phyloP scores from a whole-genome alignment of 2,329 filamentous ascomycete genomes.

The Monosporascus ibericus region DNA sequence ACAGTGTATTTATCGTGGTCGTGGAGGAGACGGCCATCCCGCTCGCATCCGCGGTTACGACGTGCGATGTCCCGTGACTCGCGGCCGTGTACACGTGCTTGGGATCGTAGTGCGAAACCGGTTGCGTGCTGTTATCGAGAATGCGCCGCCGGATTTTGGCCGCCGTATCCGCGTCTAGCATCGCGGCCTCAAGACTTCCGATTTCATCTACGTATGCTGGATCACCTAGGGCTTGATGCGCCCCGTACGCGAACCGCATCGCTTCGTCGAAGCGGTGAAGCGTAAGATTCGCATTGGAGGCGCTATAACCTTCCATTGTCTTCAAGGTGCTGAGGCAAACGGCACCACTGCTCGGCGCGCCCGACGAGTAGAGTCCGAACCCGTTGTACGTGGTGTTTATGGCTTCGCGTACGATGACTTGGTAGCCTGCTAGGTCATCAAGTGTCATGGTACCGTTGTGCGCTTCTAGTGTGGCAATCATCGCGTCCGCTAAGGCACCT shows the following conservation, averaged over 20 bases:
- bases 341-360: slow-evolving; percentile 71
- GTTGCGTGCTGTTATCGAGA: slow-evolving; percentile 63
- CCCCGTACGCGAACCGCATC: slow-evolving; percentile 81
- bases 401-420: slow-evolving; percentile 55
- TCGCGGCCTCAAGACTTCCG: slow-evolving; percentile 55
- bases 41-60: slow-evolving; percentile 63
- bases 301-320: slow-evolving; percentile 69
- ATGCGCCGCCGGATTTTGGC: slow-evolving; percentile 59
- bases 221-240: slow-evolving; percentile 75
- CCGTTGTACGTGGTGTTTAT: slow-evolving; percentile 62
- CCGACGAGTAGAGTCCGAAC: slow-evolving; percentile 62
- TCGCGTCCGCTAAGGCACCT: slow-evolving; percentile 67
- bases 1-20: slow-evolving; percentile 82
- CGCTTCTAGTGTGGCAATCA: slow-evolving; percentile 60
- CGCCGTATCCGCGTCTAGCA: slow-evolving; percentile 59
- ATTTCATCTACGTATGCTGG: slow-evolving; percentile 66
- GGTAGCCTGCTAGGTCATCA: slow-evolving; percentile 50
- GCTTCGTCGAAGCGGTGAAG: slow-evolving; percentile 83
- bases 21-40: slow-evolving; percentile 78
- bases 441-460: slow-evolving; percentile 70
- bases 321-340: slow-evolving; percentile 74
- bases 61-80: slow-evolving; percentile 68
- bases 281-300: slow-evolving; percentile 57
- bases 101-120: slow-evolving; percentile 70
- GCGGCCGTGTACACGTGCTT: slow-evolving; percentile 58